Conservation (phyloP, 2,329 filamentous ascomycete species). For the Chaetomium olivaceum region DNA sequence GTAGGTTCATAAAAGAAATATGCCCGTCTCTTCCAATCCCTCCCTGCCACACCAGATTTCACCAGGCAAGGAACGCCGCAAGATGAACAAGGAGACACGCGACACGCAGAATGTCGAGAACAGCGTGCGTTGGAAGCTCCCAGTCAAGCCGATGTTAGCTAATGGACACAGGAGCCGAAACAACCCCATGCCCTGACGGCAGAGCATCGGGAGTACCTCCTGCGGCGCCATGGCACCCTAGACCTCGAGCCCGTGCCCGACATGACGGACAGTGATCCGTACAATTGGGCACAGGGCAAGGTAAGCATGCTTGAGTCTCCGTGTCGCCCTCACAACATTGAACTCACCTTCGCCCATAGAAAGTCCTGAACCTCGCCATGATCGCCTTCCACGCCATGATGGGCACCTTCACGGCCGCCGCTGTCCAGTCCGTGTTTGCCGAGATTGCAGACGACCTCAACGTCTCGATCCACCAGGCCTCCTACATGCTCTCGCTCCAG, state of each 20-base stretch:
- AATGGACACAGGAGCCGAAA: background rate
- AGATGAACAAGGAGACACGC: conserved; percentile 1
- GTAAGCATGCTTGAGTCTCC: conserved; percentile 30
- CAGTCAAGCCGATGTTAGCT: background rate
- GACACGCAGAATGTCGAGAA: conserved; percentile 10
- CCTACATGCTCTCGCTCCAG: conserved; percentile 57
- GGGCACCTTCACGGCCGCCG: conserved; percentile 55
- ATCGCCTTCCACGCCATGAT: conserved; percentile 60
- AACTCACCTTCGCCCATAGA: conserved; percentile 41
- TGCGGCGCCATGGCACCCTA: conserved; percentile 54
- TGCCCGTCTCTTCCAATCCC: background rate
- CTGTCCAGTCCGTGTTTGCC: conserved; percentile 56
- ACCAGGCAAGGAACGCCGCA: background rate
- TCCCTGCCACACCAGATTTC: too few species aligned
- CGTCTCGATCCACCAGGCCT: conserved; percentile 49
- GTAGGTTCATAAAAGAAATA: background rate
- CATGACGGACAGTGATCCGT: conserved; percentile 52
- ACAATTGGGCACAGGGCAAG: conserved; percentile 57
- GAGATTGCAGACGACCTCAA: conserved; percentile 53
- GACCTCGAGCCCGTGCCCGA: conserved; percentile 55
- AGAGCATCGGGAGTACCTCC: conserved; percentile 51
- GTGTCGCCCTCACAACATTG: background rate
- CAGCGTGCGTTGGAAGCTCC: background rate
- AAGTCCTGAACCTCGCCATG: conserved; percentile 52
- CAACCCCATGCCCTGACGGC: conserved; percentile 17